A percentile compares a stretch with the other conserved stretches of the same genome.
These are phyloP conservation scores for Phaeoacremonium minimum DNA, from an alignment of 2,329 filamentous ascomycete genomes.

Conservation along the genomic window DNA sequence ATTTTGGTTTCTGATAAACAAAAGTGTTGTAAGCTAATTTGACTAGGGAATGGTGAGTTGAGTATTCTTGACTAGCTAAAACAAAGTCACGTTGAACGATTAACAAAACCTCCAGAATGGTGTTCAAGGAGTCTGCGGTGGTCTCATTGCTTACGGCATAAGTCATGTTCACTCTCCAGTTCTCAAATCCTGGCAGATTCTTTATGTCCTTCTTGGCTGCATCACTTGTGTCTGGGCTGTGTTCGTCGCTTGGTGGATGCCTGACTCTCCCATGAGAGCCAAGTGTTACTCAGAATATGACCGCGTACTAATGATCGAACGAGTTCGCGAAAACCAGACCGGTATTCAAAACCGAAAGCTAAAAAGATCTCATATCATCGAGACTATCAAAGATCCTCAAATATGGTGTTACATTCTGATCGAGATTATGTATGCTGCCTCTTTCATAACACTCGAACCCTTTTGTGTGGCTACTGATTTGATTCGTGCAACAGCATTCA, in stretches of 20 bases:
- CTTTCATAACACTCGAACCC: too few species aligned
- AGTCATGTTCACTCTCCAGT: constrained; percentile 46
- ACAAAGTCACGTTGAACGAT: too few species aligned
- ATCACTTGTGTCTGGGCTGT: constrained; percentile 60
- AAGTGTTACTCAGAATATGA: constrained; percentile 65
- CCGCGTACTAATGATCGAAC: constrained; percentile 60
- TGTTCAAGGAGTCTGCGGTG: constrained; percentile 67
- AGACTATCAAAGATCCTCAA: constrained; percentile 61
- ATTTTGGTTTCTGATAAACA: not conserved
- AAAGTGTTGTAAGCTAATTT: not conserved
- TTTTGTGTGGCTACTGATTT: too few species aligned
- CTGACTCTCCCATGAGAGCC: constrained; percentile 67
- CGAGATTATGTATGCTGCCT: too few species aligned
- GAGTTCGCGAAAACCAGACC: constrained; percentile 56
- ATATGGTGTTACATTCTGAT: constrained; percentile 62
- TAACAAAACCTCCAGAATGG: too few species aligned
- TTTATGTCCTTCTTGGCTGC: constrained; percentile 64
- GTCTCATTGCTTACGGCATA: constrained; percentile 63
- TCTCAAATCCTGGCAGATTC: constrained; percentile 63
- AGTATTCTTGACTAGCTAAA: too few species aligned
- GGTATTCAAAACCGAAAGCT: constrained; percentile 53
- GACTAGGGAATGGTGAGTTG: constrained; percentile 65
- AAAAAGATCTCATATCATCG: constrained; percentile 39
- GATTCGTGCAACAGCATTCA: too few species aligned
- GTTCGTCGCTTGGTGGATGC: constrained; percentile 61